phyloP scores from a whole-genome alignment of 2,329 filamentous ascomycete genomes.

The Chrysosphaeria jannelii region DNA sequence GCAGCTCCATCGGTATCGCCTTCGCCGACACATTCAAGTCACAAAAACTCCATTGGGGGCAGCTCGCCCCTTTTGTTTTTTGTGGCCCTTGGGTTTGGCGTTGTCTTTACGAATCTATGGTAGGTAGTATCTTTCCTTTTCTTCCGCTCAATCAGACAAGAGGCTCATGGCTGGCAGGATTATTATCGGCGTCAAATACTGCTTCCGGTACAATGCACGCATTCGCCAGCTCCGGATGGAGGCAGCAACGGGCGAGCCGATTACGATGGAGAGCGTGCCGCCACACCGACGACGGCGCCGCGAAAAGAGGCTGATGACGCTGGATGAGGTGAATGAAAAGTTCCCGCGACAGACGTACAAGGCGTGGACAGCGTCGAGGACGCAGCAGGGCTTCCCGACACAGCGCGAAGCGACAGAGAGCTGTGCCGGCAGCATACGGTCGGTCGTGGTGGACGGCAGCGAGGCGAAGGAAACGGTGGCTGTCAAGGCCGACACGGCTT shows the following conservation, averaged over 20 bases:
- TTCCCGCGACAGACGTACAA: conserved; percentile 96
- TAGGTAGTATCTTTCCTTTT: conserved; percentile 17
- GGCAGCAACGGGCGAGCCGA: conserved; percentile 59
- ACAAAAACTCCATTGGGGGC: conserved; percentile 1
- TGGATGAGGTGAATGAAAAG: conserved; percentile 95
- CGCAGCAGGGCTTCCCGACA: conserved; percentile 55
- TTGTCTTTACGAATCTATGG: conserved; percentile 97
- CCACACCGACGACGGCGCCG: conserved; percentile 58
- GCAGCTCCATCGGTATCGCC: too few relatives aligned
- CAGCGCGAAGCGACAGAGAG: conserved; percentile 9
- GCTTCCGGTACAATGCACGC: conserved; percentile 90
- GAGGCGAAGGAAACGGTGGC: not conserved
- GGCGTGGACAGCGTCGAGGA: conserved; percentile 61
- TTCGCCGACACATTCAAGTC: too few relatives aligned
- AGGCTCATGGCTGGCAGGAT: conserved; percentile 60
- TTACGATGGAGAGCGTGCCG: conserved; percentile 64
- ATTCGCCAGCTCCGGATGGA: conserved; percentile 51
- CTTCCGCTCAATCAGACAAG: not conserved
- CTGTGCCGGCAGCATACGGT: too few relatives aligned
- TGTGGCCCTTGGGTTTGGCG: conserved; percentile 57
- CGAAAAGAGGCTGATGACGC: conserved; percentile 96
- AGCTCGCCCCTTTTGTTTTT: conserved; percentile 14
- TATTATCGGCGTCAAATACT: conserved; percentile 97
- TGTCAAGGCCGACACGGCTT: not conserved
- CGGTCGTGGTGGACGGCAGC: not conserved